Evolutionary conservation across 1,139 yeast genomes (phyloP).

Genomic region (Kluyveromyces sp.): DNA sequence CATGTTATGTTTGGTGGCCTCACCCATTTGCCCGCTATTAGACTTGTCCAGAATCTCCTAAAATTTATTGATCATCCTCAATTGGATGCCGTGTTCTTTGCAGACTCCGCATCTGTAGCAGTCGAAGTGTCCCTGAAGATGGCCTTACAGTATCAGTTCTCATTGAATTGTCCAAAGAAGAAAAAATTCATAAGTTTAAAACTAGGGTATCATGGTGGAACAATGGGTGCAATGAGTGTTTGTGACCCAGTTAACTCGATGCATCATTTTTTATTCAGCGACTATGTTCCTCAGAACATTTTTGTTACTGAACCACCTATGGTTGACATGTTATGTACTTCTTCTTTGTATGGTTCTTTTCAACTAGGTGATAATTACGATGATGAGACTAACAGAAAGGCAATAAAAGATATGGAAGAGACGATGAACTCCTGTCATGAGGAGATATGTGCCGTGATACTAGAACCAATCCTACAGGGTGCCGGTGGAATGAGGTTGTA

Average conservation of each 20-base stretch:
- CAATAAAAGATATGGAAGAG: constrained; percentile 20
- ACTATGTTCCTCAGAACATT: constrained; percentile 25
- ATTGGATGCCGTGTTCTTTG: constrained; percentile 27
- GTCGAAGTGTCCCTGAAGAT: constrained; percentile 48
- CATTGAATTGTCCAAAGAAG: constrained; percentile 11
- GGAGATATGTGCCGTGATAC: constrained; percentile 30
- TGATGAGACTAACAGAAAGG: constrained; percentile 12
- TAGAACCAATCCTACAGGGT: constrained; percentile 35
- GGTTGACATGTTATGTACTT: constrained; percentile 11
- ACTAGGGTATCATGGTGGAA: constrained; percentile 29
- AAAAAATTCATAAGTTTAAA: constrained; percentile 21
- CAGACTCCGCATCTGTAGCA: constrained; percentile 47
- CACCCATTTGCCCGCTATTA: constrained; percentile 29
- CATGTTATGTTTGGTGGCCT: constrained; percentile 33
- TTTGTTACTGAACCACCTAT: constrained; percentile 27
- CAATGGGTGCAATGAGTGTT: constrained; percentile 29
- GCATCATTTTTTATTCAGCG: constrained; percentile 25
- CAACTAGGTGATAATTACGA: constrained; percentile 9
- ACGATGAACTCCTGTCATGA: constrained; percentile 22
- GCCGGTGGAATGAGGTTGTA: constrained; percentile 34
- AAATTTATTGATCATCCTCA: constrained; percentile 20
- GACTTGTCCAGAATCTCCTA: constrained; percentile 19
- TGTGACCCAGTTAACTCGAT: constrained; percentile 29
- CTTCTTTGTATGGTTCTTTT: background rate
- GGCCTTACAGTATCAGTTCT: constrained; percentile 38